Conservation (phyloP, 176 grass and related monocot species). For the Lolium multiflorum region DNA sequence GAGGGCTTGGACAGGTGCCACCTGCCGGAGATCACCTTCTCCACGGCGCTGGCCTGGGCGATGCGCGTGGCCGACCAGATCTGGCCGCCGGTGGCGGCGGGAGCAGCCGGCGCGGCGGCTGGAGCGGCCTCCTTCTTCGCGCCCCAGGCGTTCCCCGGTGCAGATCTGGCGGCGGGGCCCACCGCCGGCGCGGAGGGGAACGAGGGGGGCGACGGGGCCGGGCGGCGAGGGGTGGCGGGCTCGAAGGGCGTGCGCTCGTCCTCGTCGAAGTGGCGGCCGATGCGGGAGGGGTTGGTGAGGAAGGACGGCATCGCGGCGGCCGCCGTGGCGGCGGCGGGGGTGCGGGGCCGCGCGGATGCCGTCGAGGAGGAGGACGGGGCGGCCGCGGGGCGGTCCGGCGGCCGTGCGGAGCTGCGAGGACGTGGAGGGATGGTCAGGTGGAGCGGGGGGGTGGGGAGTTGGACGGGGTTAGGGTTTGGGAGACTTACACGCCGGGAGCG, state of each 20-base stretch:
- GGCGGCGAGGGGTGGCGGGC: constrained; percentile 44
- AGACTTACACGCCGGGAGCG: constrained; percentile 74
- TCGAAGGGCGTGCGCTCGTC: constrained; percentile 98
- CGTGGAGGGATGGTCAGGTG: neutral
- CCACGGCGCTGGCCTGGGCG: constrained; percentile 93
- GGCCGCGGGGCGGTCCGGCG: constrained; percentile 52
- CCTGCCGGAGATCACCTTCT: constrained; percentile 95
- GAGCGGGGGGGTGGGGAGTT: neutral
- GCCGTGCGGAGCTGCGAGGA: constrained; percentile 64
- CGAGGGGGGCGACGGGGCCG: constrained; percentile 37
- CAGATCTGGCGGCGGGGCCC: constrained; percentile 55
- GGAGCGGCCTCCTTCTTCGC: constrained; percentile 61
- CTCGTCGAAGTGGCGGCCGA: constrained; percentile 96
- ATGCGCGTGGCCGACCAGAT: constrained; percentile 85
- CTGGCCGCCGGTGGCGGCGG: constrained; percentile 39
- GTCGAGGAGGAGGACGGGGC: constrained; percentile 35
- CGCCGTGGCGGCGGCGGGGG: constrained; percentile 35
- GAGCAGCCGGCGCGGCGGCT: constrained; percentile 35
- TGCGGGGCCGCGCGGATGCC: constrained; percentile 53
- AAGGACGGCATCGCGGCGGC: constrained; percentile 52
- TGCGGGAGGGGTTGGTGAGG: constrained; percentile 55
- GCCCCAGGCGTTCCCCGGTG: constrained; percentile 66
- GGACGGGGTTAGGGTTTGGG: constrained; percentile 40
- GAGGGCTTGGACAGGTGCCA: constrained; percentile 71
- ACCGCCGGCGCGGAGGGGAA: constrained; percentile 23